These are phyloP conservation scores for Oenanthe javanica DNA, from an alignment of 140 eudicot genomes.

Conservation along the genomic window DNA sequence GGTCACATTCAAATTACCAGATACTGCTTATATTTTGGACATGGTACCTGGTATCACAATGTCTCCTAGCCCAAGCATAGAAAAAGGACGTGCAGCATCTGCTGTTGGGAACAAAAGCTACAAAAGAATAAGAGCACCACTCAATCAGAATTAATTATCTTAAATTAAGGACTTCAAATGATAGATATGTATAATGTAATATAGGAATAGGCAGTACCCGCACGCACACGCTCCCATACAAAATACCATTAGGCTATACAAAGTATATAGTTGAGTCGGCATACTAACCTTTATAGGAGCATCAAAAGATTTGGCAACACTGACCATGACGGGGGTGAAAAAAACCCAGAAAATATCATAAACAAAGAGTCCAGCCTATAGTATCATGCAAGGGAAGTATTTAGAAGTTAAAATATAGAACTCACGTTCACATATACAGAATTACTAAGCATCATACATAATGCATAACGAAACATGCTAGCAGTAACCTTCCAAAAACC, in stretches of 20 bases:
- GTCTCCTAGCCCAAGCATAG: constrained; percentile 98
- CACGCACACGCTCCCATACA: not conserved
- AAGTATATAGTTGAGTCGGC: not conserved
- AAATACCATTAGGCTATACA: not conserved
- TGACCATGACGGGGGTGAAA: constrained; percentile 97
- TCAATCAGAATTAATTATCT: not conserved
- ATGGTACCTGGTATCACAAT: constrained; percentile 86
- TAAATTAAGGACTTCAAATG: not conserved
- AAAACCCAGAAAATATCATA: constrained; percentile 98
- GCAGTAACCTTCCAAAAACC: not conserved
- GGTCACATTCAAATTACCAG: not conserved
- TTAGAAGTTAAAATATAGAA: not conserved
- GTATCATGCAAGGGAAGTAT: constrained; percentile 11
- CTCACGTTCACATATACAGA: not conserved
- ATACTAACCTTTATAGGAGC: constrained; percentile 88
- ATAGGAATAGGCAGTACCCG: not conserved
- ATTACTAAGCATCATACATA: not conserved
- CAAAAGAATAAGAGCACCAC: constrained; percentile 14
- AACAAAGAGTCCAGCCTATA: constrained; percentile 86
- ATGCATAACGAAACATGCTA: not conserved
- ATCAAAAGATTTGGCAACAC: constrained; percentile 97
- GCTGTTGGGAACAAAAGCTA: constrained; percentile 99
- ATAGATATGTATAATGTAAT: not conserved
- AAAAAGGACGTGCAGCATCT: constrained; percentile 72
- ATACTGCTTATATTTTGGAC: not conserved